A percentile compares a stretch with the other conserved stretches of the same genome.
Conservation (phyloP, 2,329 filamentous ascomycete genomes). For the Kalmusia sp. region DNA sequence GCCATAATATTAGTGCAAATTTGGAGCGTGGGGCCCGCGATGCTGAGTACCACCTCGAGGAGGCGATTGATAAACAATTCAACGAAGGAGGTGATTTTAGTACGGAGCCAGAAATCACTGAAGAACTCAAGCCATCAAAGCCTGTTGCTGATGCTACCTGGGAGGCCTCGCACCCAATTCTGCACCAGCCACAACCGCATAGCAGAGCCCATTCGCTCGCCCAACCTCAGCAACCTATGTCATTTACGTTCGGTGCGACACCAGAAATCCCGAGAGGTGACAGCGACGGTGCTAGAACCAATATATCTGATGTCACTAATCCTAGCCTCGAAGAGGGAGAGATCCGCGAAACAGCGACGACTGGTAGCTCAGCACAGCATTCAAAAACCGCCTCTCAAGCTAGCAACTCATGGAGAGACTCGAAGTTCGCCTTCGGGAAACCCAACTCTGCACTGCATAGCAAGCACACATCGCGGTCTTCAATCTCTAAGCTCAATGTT, state of each 20-base stretch:
- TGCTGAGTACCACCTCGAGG: conserved; percentile 83
- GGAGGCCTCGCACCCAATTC: conserved; percentile 50
- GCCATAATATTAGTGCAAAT: conserved; percentile 77
- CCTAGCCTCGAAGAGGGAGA: conserved; percentile 46
- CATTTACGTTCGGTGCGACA: conserved; percentile 39
- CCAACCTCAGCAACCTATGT: conserved; percentile 60
- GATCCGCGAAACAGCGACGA: conserved; percentile 19
- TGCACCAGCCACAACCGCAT: conserved; percentile 78
- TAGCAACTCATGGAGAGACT: conserved; percentile 46
- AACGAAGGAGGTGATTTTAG: conserved; percentile 76
- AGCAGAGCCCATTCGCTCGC: conserved; percentile 75
- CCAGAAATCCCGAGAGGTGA: conserved; percentile 40
- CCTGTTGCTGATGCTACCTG: conserved; percentile 37
- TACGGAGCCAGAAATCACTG: conserved; percentile 55
- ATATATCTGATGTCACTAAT: conserved; percentile 47
- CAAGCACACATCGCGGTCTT: conserved; percentile 73
- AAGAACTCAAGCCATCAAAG: conserved; percentile 34
- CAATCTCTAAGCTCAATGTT: conserved; percentile 82
- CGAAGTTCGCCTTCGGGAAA: conserved; percentile 43
- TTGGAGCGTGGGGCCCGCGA: conserved; percentile 86
- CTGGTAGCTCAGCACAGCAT: conserved; percentile 37
- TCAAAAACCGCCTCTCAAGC: conserved; percentile 46
- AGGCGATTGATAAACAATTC: conserved; percentile 78
- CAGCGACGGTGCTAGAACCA: conserved; percentile 51
- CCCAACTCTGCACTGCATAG: conserved; percentile 42